phyloP scores from a whole-genome alignment of 805 yeast genomes.

The Citeromyces matritensis region DNA sequence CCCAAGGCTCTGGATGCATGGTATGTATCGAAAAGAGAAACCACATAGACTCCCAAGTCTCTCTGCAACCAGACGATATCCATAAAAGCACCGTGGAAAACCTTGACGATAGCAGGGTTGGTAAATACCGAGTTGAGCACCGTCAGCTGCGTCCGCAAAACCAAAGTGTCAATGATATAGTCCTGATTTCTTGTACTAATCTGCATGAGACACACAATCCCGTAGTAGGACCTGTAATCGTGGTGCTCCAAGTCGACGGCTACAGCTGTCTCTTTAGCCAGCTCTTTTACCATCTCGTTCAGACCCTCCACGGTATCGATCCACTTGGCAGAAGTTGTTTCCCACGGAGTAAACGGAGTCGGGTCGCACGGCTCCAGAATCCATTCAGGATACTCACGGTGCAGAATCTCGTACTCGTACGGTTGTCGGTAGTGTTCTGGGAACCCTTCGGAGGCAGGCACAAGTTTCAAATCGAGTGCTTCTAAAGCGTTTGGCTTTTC shows the following conservation, averaged over 20 bases:
- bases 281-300: slow-evolving; percentile 33
- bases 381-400: slow-evolving; percentile 50
- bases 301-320: slow-evolving; percentile 47
- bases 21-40: slow-evolving; percentile 81
- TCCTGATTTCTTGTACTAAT: slow-evolving; percentile 71
- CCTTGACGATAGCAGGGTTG: slow-evolving; percentile 69
- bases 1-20: slow-evolving; percentile 77
- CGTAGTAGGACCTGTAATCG: slow-evolving; percentile 79
- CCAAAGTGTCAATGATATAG: slow-evolving; percentile 74
- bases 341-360: slow-evolving; percentile 50
- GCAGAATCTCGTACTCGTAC: slow-evolving; percentile 57
- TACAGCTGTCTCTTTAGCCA: slow-evolving; percentile 39
- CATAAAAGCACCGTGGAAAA: slow-evolving; percentile 93
- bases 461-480: slow-evolving; percentile 34
- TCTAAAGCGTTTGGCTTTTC: slow-evolving; percentile 58
- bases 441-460: slow-evolving; percentile 19
- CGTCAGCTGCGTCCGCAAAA: slow-evolving; percentile 53
- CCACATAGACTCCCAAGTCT: slow-evolving; percentile 84
- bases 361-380: slow-evolving; percentile 20
- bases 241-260: slow-evolving; percentile 97
- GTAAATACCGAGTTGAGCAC: slow-evolving; percentile 63
- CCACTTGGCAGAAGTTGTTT: slow-evolving; percentile 48
- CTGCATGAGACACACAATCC: slow-evolving; percentile 88
- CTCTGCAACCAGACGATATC: slow-evolving; percentile 96
- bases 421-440: slow-evolving; percentile 70